Percentiles rank a stretch among this genome's conserved stretches.
Evolutionary conservation across 331 rosid genomes (phyloP).

Genomic region (Arachis monticola): DNA sequence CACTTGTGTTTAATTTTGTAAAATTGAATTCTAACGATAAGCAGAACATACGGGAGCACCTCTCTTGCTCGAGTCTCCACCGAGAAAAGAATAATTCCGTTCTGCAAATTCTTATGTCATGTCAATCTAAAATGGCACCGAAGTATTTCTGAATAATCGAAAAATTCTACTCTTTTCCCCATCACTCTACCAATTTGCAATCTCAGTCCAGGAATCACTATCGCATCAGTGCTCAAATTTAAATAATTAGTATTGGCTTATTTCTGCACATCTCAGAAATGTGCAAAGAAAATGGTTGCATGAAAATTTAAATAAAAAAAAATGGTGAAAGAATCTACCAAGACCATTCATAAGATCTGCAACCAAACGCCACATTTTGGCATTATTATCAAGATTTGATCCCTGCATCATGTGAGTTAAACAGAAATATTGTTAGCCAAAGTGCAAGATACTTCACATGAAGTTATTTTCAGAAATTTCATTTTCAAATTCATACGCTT

Average conservation of each 20-base stretch:
- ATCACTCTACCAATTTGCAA: background rate
- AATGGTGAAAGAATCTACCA: constrained; percentile 49
- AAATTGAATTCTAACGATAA: constrained; percentile 1
- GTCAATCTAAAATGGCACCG: background rate
- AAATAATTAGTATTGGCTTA: background rate
- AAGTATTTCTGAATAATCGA: background rate
- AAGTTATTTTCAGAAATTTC: constrained; percentile 13
- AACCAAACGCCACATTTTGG: constrained; percentile 93
- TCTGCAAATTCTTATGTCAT: background rate
- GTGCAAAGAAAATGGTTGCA: constrained; percentile 9
- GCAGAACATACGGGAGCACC: constrained; percentile 6
- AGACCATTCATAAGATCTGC: constrained; percentile 98
- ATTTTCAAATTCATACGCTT: constrained; percentile 12
- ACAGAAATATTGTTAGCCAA: constrained; percentile 11
- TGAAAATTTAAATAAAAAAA: constrained; percentile 1
- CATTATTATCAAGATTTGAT: constrained; percentile 94
- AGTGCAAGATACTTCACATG: background rate
- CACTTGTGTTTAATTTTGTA: background rate
- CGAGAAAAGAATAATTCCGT: constrained; percentile 7
- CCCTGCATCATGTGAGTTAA: constrained; percentile 62
- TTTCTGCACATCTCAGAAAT: background rate
- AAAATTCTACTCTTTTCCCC: constrained; percentile 15
- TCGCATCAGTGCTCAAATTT: constrained; percentile 10
- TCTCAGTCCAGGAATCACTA: constrained; percentile 4
- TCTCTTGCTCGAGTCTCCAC: background rate